phyloP scores from a whole-genome alignment of 2,329 filamentous ascomycete species.

The Elsinoe ampelina region DNA sequence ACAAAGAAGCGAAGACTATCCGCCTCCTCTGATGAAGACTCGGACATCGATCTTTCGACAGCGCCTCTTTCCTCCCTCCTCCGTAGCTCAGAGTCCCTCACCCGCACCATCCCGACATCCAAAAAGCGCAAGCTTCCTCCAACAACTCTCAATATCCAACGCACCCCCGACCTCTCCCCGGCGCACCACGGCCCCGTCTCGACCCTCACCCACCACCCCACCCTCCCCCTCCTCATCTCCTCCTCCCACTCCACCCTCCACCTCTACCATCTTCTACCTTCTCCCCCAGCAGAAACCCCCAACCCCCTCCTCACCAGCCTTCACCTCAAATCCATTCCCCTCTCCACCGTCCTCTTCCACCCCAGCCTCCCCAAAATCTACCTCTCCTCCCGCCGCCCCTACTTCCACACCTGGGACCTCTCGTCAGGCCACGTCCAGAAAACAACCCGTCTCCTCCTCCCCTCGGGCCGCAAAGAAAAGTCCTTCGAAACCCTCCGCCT shows the following conservation, averaged over 20 bases:
- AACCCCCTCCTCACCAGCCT: conserved; percentile 87
- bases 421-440: conserved; percentile 74
- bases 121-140: conserved; percentile 68
- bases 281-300: conserved; percentile 59
- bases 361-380: conserved; percentile 65
- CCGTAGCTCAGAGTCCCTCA: conserved; percentile 62
- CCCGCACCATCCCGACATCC: conserved; percentile 33
- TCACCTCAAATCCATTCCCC: conserved; percentile 73
- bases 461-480: conserved; percentile 72
- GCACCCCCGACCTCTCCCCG: conserved; percentile 75
- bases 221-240: conserved; percentile 79
- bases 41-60: conserved; percentile 52
- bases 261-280: conserved; percentile 75
- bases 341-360: conserved; percentile 75
- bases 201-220: conserved; percentile 80
- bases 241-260: conserved; percentile 78
- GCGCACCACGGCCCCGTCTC: conserved; percentile 67
- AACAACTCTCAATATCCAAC: conserved; percentile 82
- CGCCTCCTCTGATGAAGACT: conserved; percentile 28
- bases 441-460: conserved; percentile 57
- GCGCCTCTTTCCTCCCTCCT: conserved; percentile 73
- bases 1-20: conserved; percentile 41
- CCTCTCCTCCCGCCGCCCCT: conserved; percentile 76
- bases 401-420: conserved; percentile 93
- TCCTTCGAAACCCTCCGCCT: conserved; percentile 86